Evolutionary conservation across 2,329 filamentous ascomycete species (phyloP), one percentile per base, ranked within the genome.

Genomic region (Arthrinium puccinioides): DNA sequence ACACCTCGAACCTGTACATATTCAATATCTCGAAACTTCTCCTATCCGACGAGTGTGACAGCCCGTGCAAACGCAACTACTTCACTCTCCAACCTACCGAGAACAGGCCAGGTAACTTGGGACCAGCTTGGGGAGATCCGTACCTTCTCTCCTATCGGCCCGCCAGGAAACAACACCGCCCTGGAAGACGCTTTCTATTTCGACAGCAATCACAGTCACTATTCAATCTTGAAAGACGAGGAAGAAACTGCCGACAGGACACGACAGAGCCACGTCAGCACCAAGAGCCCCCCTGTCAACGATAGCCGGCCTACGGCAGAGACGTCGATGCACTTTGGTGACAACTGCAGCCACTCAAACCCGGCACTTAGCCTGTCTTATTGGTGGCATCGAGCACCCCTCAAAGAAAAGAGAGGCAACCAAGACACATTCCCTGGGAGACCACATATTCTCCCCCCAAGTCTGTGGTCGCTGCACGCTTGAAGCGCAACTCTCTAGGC

Each of bases 141-240:
- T 26, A 52, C 36, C 31, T 53, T 54, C 36, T 55, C 54, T 15
- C 41, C 50, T 9, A 42, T 47, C 30, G 45, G 20, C 32, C 14
- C 37, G n/a, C 46, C 46, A 7, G 44, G 40, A 33, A 33, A 40
- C 21, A 43, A 42, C 10, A 38, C 41, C 23, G 31, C 42, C 8
- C 34, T 52, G n/a, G 48, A 53, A 21, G 49, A 55, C 32, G 49
- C 51, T 8, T 56, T 55, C 41, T 52, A 52, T 41, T 52, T 47
- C 41, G 48, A 44, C 15, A 42, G 45, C 32, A 44, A 51, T 10
- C 32, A 29, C n/a, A 42, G 45, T n/a, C 38, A 41, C 3, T 52
- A 47, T 32, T 18, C 27, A 13, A 21, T 19, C 5, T 11, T 10
- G 16, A 9, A 16, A 25, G 16, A 33, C 20, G 4, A 24, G 14